Percentiles rank a stretch among this genome's conserved stretches.
Evolutionary conservation across 2,329 filamentous ascomycete genomes (phyloP).

Genomic region (Niveomyces coronatus): DNA sequence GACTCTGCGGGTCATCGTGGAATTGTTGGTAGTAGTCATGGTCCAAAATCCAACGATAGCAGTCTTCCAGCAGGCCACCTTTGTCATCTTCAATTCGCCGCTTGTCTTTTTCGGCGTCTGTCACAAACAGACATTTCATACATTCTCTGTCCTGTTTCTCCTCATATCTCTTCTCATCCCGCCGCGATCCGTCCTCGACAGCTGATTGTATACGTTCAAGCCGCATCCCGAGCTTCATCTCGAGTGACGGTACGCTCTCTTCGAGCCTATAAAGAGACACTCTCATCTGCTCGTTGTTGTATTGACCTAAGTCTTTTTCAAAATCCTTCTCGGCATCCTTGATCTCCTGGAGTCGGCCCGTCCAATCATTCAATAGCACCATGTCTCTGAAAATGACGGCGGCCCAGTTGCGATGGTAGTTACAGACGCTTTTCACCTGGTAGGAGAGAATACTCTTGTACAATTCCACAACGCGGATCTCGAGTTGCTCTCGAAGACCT

Average conservation of each 20-base stretch:
- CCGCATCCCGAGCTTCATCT: neutral
- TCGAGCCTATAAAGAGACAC: too few species aligned
- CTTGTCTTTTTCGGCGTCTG: constrained; percentile 25
- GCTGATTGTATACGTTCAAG: constrained; percentile 8
- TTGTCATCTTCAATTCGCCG: constrained; percentile 24
- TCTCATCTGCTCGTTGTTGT: constrained; percentile 11
- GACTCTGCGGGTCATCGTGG: constrained; percentile 6
- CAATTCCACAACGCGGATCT: constrained; percentile 21
- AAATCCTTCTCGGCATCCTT: constrained; percentile 17
- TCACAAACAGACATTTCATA: constrained; percentile 16
- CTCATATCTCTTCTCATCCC: constrained; percentile 10
- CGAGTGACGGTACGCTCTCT: neutral
- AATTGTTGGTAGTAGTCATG: constrained; percentile 14
- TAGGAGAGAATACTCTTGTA: constrained; percentile 30
- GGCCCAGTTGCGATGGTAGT: constrained; percentile 21
- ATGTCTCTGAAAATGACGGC: constrained; percentile 20
- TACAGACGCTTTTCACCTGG: constrained; percentile 29
- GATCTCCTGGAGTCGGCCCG: constrained; percentile 19
- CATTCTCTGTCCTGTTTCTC: constrained; percentile 15
- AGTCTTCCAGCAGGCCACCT: constrained; percentile 22
- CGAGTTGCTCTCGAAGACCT: constrained; percentile 13
- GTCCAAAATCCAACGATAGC: constrained; percentile 26
- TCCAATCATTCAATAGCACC: constrained; percentile 25
- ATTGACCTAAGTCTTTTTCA: constrained; percentile 11
- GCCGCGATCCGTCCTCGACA: constrained; percentile 11